A percentile compares a stretch with the other conserved stretches of the same genome.
Conservation (phyloP, 2,329 filamentous ascomycete species). For the Colletotrichum spaethianum region DNA sequence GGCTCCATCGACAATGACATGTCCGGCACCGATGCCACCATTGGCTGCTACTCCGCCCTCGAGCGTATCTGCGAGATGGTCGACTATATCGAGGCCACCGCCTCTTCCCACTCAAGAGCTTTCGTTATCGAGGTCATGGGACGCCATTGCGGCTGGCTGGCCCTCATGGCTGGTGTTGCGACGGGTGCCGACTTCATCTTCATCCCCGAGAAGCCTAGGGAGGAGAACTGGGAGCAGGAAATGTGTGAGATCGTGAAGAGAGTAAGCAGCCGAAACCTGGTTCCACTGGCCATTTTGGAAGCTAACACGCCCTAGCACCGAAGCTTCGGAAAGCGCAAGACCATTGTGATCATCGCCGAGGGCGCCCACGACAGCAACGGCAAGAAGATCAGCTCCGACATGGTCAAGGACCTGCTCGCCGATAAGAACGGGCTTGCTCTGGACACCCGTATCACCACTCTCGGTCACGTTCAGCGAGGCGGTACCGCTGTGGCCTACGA, state of each 20-base stretch:
- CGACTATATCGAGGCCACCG: constrained; percentile 96
- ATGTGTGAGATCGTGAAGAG: constrained; percentile 86
- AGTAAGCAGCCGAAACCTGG: constrained; percentile 57
- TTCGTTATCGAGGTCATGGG: constrained; percentile 99
- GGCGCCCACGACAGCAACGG: constrained; percentile 89
- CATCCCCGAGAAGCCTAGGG: constrained; percentile 92
- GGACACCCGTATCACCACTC: constrained; percentile 93
- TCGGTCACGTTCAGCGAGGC: constrained; percentile 97
- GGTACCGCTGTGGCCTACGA: constrained; percentile 95
- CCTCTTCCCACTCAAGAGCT: constrained; percentile 92
- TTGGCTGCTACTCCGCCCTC: constrained; percentile 95
- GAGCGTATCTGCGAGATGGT: constrained; percentile 95
- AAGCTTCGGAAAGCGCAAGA: constrained; percentile 91
- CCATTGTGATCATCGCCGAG: constrained; percentile 97
- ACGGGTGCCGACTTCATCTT: constrained; percentile 98
- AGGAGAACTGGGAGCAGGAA: constrained; percentile 88
- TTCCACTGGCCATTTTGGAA: neutral
- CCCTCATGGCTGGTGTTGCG: constrained; percentile 94
- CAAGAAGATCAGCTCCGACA: constrained; percentile 83
- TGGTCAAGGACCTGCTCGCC: constrained; percentile 91
- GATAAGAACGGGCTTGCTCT: constrained; percentile 81
- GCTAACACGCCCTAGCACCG: constrained; percentile 74
- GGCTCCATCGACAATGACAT: constrained; percentile 99
- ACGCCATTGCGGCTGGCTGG: constrained; percentile 96
- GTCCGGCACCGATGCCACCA: constrained; percentile 96